These are phyloP conservation scores for Nakazawaea ernobii DNA, from an alignment of 805 yeast genomes.

Conservation along the genomic window DNA sequence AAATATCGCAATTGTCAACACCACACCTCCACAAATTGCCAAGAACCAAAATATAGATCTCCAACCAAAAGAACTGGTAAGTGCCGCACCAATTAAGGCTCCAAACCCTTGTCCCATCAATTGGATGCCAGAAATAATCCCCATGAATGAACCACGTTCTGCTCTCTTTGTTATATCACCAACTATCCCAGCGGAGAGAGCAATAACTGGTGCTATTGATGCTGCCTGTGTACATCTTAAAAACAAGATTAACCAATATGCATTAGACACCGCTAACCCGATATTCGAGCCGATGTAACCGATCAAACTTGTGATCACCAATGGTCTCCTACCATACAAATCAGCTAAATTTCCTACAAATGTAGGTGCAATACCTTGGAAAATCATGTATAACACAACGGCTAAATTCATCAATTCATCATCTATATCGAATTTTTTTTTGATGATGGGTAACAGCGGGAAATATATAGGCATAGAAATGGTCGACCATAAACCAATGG, in stretches of 20 bases:
- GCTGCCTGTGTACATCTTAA: conserved; percentile 68
- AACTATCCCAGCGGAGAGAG: conserved; percentile 57
- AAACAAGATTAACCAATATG: conserved; percentile 49
- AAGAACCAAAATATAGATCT: conserved; percentile 63
- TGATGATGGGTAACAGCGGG: conserved; percentile 58
- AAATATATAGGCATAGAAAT: conserved; percentile 65
- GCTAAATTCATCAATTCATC: conserved; percentile 54
- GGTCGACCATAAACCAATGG: conserved; percentile 60
- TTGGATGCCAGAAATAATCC: conserved; percentile 52
- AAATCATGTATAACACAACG: conserved; percentile 60
- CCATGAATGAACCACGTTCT: conserved; percentile 61
- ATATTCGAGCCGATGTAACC: conserved; percentile 51
- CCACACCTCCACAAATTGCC: conserved; percentile 52
- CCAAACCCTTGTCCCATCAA: conserved; percentile 68
- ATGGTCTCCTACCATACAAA: conserved; percentile 59
- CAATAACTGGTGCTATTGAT: conserved; percentile 65
- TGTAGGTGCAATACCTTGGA: conserved; percentile 67
- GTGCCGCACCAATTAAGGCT: conserved; percentile 47
- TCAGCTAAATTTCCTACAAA: conserved; percentile 60
- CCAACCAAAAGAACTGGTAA: conserved; percentile 53
- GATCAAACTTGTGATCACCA: conserved; percentile 40
- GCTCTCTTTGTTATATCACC: conserved; percentile 58
- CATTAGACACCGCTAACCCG: conserved; percentile 48
- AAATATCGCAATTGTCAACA: conserved; percentile 25
- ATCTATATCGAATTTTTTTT: conserved; percentile 41